Base-by-base conservation (phyloP, 306 rosid species). In the Begonia loranthoides region DNA sequence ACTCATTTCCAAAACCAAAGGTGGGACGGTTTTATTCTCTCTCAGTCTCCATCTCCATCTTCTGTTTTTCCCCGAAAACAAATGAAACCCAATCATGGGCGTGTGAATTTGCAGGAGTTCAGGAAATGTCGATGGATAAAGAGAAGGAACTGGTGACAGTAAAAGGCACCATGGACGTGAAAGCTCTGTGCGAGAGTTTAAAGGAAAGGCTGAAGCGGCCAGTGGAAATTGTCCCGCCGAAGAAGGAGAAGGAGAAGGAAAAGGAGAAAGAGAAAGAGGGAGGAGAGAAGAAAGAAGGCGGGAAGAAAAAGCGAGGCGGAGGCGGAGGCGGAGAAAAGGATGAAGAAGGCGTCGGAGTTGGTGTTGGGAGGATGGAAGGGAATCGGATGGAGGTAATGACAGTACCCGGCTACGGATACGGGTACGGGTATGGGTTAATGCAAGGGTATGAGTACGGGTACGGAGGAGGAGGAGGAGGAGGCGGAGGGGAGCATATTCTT, bases 111-210 rank as follows among this genome's bases (percentile, higher is more conserved):
- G 16, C 41, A 86, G 99, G 94, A 12, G 69, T 55, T 36, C 19
- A 60, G 6, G 71, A 74, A 0, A 61, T 83, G 72, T 47, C 46
- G 1, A 33, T 81, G 9, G 94, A 84, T 53, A 77, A 2, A 54
- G 73, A 75, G 62, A 84, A 79, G 63, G 88, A 79, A 0, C 52
- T 57, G 14, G 67, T 84, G 59, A 79, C 63, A 0, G 88, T 81
- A 57, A 84, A 70, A 19, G 93, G 86, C 2, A 56, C 80, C 0
- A 76, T 84, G 86, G 96, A 84, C 49, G 81, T 66, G 41, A 73
- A 75, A 49, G 73, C 65, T 17, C 28, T 84, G 41, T 73, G 64
- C 13, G 76, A 51, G 59, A 56, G 6, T 12, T 57, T 88, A 57
- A 65, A 12, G n/a, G 56, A 58, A 56, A 84, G 48, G 64, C 72